Evolutionary conservation across 2,329 filamentous ascomycete genomes (phyloP).

Genomic region (Waltergamsia citrina): DNA sequence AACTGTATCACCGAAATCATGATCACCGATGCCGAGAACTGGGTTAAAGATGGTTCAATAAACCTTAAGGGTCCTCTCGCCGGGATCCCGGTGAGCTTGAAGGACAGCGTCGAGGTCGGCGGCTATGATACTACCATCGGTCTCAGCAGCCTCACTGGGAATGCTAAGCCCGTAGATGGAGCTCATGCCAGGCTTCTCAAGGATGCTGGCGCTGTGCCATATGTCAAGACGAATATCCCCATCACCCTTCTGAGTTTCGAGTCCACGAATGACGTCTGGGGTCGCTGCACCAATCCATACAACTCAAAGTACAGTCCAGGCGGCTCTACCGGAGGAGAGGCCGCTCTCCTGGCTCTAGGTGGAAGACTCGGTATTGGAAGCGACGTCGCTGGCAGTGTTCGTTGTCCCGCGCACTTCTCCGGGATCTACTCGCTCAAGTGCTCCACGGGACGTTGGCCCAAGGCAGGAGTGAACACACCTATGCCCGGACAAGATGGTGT

Average conservation of each 20-base stretch:
- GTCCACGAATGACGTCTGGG: slow-evolving; percentile 72
- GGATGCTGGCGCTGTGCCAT: slow-evolving; percentile 80
- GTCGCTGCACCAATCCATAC: slow-evolving; percentile 72
- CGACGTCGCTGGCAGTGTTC: slow-evolving; percentile 83
- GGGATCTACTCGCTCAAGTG: slow-evolving; percentile 83
- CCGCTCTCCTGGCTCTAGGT: slow-evolving; percentile 70
- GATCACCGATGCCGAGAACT: slow-evolving; percentile 67
- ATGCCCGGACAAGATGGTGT: slow-evolving; percentile 92
- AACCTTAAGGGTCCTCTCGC: slow-evolving; percentile 77
- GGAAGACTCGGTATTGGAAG: slow-evolving; percentile 84
- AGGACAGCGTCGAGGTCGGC: slow-evolving; percentile 69
- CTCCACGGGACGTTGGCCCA: slow-evolving; percentile 85
- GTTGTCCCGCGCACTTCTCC: slow-evolving; percentile 79
- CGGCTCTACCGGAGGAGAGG: slow-evolving; percentile 81
- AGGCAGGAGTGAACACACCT: slow-evolving; percentile 71
- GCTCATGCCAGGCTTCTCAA: slow-evolving; percentile 68
- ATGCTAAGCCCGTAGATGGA: slow-evolving; percentile 59
- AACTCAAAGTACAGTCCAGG: slow-evolving; percentile 78
- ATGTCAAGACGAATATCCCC: slow-evolving; percentile 86
- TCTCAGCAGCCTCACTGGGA: slow-evolving; percentile 63
- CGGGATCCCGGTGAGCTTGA: slow-evolving; percentile 78
- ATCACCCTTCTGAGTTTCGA: slow-evolving; percentile 83
- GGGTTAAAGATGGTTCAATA: slow-evolving; percentile 47
- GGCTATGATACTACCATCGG: slow-evolving; percentile 80
- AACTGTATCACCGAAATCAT: slow-evolving; percentile 88